These are phyloP conservation scores for Pyrenophora tritici-repentis DNA, from an alignment of 2,329 filamentous ascomycete genomes.

Conservation along the genomic window DNA sequence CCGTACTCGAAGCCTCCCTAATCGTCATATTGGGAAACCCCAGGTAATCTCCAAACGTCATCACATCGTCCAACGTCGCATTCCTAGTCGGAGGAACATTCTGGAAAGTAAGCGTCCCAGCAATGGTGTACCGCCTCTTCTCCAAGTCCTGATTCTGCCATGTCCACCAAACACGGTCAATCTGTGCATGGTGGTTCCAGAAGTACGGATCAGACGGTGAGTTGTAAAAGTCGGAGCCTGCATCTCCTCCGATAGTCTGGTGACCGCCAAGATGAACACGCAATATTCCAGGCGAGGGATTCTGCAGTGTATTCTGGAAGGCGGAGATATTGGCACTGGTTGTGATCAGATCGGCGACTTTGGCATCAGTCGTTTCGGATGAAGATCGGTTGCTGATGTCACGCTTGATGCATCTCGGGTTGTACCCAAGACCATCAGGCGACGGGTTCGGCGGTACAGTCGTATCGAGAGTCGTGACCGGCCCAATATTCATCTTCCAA, in stretches of 20 bases:
- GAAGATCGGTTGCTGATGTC: conserved; percentile 38
- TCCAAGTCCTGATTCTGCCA: conserved; percentile 55
- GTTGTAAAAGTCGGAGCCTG: conserved; percentile 47
- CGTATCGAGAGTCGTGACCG: conserved; percentile 47
- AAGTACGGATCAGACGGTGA: conserved; percentile 55
- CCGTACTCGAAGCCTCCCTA: conserved; percentile 48
- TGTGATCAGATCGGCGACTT: conserved; percentile 29
- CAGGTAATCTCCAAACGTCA: conserved; percentile 47
- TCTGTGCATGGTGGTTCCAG: conserved; percentile 54
- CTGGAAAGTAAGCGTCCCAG: conserved; percentile 52
- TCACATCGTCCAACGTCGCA: conserved; percentile 51
- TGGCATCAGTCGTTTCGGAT: conserved; percentile 28
- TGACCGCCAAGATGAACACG: conserved; percentile 55
- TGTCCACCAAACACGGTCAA: conserved; percentile 56
- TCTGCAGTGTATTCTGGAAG: conserved; percentile 48
- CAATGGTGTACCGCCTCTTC: conserved; percentile 46
- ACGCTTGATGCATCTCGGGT: conserved; percentile 46
- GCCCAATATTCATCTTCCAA: conserved; percentile 52
- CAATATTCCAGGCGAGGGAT: conserved; percentile 33
- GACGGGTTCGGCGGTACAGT: conserved; percentile 36
- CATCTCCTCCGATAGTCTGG: conserved; percentile 30
- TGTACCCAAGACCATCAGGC: conserved; percentile 32
- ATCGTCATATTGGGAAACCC: conserved; percentile 39
- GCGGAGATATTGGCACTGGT: conserved; percentile 30
- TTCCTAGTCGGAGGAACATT: conserved; percentile 51